phyloP scores from a whole-genome alignment of 768 basidiomycete genomes.

The Crepidotus variabilis region DNA sequence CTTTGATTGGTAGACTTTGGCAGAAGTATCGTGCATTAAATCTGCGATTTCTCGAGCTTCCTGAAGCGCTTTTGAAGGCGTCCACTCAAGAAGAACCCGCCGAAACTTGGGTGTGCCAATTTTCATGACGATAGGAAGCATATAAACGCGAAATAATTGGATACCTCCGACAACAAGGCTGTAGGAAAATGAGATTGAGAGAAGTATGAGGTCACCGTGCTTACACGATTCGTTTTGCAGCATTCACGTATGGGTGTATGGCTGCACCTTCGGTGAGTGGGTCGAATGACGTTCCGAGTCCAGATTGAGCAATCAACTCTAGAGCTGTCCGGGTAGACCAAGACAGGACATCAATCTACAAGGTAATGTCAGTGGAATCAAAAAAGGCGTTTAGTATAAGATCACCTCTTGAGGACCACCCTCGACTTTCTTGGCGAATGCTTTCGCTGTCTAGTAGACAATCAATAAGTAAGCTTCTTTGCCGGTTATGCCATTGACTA shows the following conservation, averaged over 20 bases:
- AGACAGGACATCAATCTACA: slow-evolving; percentile 29
- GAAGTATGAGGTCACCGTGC: slow-evolving; percentile 4
- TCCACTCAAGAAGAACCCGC: slow-evolving; percentile 26
- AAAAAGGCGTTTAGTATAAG: too few species aligned
- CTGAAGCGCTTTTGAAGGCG: slow-evolving; percentile 28
- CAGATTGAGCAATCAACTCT: slow-evolving; percentile 47
- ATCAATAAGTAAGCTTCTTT: neutral
- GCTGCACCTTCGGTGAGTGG: slow-evolving; percentile 27
- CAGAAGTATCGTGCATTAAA: slow-evolving; percentile 24
- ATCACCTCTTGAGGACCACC: slow-evolving; percentile 28
- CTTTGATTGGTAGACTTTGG: slow-evolving; percentile 33
- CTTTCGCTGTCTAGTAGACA: slow-evolving; percentile 21
- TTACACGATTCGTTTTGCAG: slow-evolving; percentile 28
- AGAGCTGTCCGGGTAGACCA: slow-evolving; percentile 43
- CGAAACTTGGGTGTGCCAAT: slow-evolving; percentile 27
- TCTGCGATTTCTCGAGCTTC: slow-evolving; percentile 28
- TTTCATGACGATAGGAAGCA: slow-evolving; percentile 14
- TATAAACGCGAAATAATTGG: slow-evolving; percentile 12
- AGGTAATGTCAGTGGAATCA: neutral
- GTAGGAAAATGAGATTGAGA: neutral
- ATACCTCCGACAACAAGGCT: slow-evolving; percentile 14
- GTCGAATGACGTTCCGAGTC: slow-evolving; percentile 44
- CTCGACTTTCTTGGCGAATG: slow-evolving; percentile 22
- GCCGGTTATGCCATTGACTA: neutral
- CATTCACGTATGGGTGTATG: slow-evolving; percentile 26